Percentiles rank a stretch among this genome's conserved stretches.
phyloP scores from a whole-genome alignment of 495 filamentous ascomycete species.

The Penicillium cinerascens region DNA sequence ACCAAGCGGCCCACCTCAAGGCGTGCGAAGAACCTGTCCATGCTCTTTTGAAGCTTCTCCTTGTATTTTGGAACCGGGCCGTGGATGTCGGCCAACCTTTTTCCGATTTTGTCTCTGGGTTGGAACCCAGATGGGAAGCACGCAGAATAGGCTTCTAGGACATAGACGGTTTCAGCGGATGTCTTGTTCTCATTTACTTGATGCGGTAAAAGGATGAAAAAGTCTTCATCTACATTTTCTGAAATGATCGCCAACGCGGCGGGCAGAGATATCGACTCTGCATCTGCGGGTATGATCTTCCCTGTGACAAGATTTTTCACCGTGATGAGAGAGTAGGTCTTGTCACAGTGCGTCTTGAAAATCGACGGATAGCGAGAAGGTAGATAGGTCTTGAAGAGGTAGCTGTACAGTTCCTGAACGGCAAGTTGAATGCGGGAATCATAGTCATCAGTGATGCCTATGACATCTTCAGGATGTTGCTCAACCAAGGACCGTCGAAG shows the following conservation, averaged over 20 bases:
- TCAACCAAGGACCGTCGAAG: constrained; percentile 1
- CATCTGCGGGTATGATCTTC: background rate
- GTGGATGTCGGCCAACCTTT: constrained; percentile 64
- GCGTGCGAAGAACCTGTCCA: constrained; percentile 69
- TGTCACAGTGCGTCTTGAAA: constrained; percentile 37
- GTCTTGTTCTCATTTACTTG: background rate
- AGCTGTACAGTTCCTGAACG: constrained; percentile 62
- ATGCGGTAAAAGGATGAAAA: constrained; percentile 65
- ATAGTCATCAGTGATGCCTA: constrained; percentile 33
- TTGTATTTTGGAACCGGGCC: constrained; percentile 64
- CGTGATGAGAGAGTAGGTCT: background rate
- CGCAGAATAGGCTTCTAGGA: constrained; percentile 62
- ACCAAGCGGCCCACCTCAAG: constrained; percentile 40
- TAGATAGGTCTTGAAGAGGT: constrained; percentile 58
- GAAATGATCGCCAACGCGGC: constrained; percentile 4
- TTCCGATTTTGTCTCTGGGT: constrained; percentile 59
- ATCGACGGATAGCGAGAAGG: constrained; percentile 61
- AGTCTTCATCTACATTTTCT: constrained; percentile 49
- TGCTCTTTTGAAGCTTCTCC: constrained; percentile 66
- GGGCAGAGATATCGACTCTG: background rate
- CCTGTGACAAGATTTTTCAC: background rate
- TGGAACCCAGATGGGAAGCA: constrained; percentile 75
- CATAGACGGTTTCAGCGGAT: constrained; percentile 36
- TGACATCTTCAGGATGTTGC: constrained; percentile 39
- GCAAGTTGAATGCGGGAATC: constrained; percentile 38